Conservation (phyloP, 305 asterid species). For the Fraxinus nigra region DNA sequence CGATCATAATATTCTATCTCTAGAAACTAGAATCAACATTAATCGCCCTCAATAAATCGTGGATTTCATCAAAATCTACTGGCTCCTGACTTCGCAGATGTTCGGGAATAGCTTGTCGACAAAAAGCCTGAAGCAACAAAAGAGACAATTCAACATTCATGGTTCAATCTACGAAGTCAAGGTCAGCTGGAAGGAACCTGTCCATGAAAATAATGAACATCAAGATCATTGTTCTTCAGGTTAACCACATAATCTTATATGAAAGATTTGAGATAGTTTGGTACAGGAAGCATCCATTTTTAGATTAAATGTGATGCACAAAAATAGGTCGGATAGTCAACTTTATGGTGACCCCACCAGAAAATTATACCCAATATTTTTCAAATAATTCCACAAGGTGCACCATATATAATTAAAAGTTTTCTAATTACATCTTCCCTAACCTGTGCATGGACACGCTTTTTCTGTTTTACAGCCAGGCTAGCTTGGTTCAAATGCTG, state of each 20-base stretch:
- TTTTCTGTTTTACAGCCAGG: slow-evolving; percentile 61
- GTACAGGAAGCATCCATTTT: neutral
- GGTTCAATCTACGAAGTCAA: neutral
- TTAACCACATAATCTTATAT: neutral
- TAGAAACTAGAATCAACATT: too few species aligned
- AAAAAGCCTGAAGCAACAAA: neutral
- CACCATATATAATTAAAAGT: slow-evolving; percentile 4
- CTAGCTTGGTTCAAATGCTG: slow-evolving; percentile 65
- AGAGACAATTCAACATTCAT: neutral
- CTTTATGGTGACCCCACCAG: neutral
- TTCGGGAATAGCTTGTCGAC: neutral
- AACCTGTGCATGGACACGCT: slow-evolving; percentile 83
- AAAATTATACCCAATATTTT: neutral
- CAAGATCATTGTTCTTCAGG: neutral
- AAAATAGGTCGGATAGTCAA: neutral
- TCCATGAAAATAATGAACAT: neutral
- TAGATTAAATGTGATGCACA: neutral
- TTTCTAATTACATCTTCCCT: slow-evolving; percentile 15
- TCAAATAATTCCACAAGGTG: slow-evolving; percentile 7
- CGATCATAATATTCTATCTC: too few species aligned
- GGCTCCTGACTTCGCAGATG: neutral
- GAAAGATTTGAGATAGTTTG: neutral
- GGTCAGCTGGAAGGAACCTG: neutral
- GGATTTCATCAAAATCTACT: neutral
- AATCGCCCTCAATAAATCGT: too few species aligned